These are phyloP conservation scores for Adansonia digitata DNA, from an alignment of 345 rosid genomes.

Conservation along the genomic window DNA sequence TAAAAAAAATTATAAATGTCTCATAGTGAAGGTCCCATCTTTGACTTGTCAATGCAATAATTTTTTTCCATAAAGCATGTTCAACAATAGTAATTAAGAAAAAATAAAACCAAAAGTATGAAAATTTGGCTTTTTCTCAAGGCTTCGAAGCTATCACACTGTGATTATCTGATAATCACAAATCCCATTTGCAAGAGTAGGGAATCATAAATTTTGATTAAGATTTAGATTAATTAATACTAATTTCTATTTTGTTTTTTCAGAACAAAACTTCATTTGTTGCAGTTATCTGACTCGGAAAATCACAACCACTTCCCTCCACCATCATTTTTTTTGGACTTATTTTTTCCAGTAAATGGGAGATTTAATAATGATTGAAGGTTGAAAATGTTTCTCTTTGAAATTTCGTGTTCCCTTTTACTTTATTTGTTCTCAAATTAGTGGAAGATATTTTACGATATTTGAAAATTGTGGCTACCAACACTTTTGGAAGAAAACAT, in stretches of 20 bases:
- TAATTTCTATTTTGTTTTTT: neutral
- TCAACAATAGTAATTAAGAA: neutral
- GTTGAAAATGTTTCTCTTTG: neutral
- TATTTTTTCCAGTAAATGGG: neutral
- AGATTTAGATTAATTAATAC: neutral
- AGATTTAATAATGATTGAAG: neutral
- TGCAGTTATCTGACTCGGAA: neutral
- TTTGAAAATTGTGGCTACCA: neutral
- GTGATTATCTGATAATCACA: neutral
- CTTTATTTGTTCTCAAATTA: neutral
- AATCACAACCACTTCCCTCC: slow-evolving; percentile 5
- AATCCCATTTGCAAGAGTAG: neutral
- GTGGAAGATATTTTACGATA: neutral
- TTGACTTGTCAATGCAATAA: too few species aligned
- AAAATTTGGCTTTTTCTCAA: neutral
- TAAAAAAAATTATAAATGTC: too few species aligned
- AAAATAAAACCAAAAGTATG: neutral
- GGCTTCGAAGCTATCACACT: neutral
- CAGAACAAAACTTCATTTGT: too few species aligned
- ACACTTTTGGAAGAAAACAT: neutral
- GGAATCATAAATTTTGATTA: neutral
- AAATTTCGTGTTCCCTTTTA: neutral
- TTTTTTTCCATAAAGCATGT: neutral
- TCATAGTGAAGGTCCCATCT: too few species aligned
- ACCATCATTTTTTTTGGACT: neutral